These are phyloP conservation scores for Aureobasidium lini DNA, from an alignment of 2,329 filamentous ascomycete genomes.

Conservation along the genomic window DNA sequence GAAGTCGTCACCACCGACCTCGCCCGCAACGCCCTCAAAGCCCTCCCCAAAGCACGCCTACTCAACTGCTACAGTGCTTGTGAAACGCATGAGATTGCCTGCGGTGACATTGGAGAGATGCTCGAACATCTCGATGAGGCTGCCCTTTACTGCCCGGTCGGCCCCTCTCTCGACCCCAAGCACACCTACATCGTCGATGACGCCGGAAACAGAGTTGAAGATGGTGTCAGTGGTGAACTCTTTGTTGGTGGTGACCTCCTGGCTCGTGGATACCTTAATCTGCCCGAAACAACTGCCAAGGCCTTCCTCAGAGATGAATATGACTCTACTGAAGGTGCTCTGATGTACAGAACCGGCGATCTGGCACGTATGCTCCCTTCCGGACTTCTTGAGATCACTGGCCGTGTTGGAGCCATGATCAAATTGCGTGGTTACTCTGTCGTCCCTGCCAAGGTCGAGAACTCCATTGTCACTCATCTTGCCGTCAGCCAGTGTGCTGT, in stretches of 20 bases:
- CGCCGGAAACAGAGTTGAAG: conserved; percentile 54
- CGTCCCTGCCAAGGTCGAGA: conserved; percentile 69
- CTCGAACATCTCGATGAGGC: conserved; percentile 49
- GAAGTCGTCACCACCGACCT: conserved; percentile 77
- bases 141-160: conserved; percentile 64
- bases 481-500: conserved; percentile 67
- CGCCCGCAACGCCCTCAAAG: conserved; percentile 58
- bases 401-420: conserved; percentile 71
- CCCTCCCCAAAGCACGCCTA: conserved; percentile 60
- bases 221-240: conserved; percentile 62
- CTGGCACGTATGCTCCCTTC: conserved; percentile 59
- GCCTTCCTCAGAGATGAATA: conserved; percentile 64
- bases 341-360: conserved; percentile 71
- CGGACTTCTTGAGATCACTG: conserved; percentile 66
- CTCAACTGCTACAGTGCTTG: conserved; percentile 78
- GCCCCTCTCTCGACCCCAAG: conserved; percentile 58
- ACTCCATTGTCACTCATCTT: conserved; percentile 60
- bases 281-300: conserved; percentile 68
- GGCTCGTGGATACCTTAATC: conserved; percentile 69
- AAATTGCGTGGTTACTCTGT: conserved; percentile 73
- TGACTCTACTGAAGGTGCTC: conserved; percentile 49
- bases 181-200: conserved; percentile 69
- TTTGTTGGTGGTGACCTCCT: conserved; percentile 67
- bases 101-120: conserved; percentile 65
- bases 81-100: conserved; percentile 74